Evolutionary conservation across 2,329 filamentous ascomycete species (phyloP).

Genomic region (Claviceps maximensis): DNA sequence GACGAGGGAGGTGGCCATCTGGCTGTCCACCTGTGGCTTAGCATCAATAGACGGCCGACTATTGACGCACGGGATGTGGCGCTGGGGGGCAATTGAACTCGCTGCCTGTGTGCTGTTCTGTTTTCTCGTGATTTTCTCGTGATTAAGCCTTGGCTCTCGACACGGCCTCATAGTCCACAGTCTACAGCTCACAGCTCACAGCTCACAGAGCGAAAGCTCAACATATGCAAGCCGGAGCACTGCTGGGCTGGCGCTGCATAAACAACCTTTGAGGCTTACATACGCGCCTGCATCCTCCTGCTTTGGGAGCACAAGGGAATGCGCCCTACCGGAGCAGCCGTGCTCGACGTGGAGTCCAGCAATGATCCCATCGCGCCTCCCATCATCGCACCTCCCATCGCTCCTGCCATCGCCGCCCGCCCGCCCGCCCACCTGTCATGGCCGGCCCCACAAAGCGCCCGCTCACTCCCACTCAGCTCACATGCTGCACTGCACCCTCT

Average conservation of each 20-base stretch:
- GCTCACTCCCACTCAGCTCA: too few relatives aligned
- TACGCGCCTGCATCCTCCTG: not conserved
- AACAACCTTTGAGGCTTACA: not conserved
- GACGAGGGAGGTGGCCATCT: too few relatives aligned
- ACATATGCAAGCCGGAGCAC: not conserved
- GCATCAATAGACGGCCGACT: not conserved
- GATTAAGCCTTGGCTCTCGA: not conserved
- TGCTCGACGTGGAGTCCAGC: not conserved
- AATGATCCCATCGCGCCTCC: not conserved
- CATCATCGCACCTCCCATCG: too few relatives aligned
- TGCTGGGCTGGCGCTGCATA: not conserved
- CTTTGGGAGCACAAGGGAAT: not conserved
- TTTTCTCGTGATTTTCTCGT: too few relatives aligned
- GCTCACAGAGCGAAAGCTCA: not conserved
- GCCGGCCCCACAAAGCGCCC: not conserved
- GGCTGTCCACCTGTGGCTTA: not conserved
- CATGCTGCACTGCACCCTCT: too few relatives aligned
- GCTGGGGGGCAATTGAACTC: not conserved
- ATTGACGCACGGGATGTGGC: not conserved
- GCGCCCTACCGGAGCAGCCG: not conserved
- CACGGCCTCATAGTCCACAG: too few relatives aligned
- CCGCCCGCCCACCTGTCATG: not conserved
- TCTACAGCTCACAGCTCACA: too few relatives aligned
- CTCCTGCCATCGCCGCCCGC: too few relatives aligned
- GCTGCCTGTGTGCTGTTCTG: too few relatives aligned